A percentile compares a stretch with the other conserved stretches of the same genome.
These are phyloP conservation scores for Kondoa subrosea DNA, from an alignment of 768 basidiomycete genomes.

Conservation along the genomic window DNA sequence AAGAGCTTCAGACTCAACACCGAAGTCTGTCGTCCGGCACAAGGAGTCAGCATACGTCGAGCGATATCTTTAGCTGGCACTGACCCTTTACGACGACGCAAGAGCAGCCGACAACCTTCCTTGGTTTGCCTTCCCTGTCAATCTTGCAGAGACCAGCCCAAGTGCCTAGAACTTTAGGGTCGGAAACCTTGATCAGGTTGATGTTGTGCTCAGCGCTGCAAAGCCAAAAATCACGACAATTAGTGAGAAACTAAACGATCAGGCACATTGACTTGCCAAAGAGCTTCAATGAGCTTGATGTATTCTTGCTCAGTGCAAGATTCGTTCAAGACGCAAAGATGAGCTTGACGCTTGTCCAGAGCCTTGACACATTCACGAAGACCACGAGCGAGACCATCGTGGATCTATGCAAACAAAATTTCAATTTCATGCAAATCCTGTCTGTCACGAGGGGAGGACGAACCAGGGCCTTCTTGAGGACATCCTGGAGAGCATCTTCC, in stretches of 20 bases:
- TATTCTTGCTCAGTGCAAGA: conserved; percentile 98
- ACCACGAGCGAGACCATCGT: conserved; percentile 95
- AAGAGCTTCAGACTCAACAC: conserved; percentile 5
- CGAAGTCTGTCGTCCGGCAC: background rate
- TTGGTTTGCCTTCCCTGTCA: conserved; percentile 93
- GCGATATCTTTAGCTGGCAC: conserved; percentile 78
- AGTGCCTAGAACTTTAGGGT: conserved; percentile 90
- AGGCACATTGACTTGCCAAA: conserved; percentile 56
- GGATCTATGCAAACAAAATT: conserved; percentile 37
- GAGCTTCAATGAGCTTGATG: conserved; percentile 99
- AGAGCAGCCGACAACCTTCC: conserved; percentile 54
- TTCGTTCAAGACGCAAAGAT: conserved; percentile 96
- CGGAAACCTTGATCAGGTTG: conserved; percentile 93
- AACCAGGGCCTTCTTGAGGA: conserved; percentile 84
- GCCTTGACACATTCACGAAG: conserved; percentile 96
- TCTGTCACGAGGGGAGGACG: background rate
- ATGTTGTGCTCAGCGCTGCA: conserved; percentile 54
- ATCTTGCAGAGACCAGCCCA: conserved; percentile 99
- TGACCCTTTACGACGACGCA: conserved; percentile 89
- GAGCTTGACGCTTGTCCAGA: conserved; percentile 94
- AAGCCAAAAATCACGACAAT: background rate
- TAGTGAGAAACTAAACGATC: background rate
- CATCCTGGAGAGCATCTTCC: conserved; percentile 75
- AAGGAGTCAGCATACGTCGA: conserved; percentile 22
- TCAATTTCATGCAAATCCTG: background rate